Percentiles rank a stretch among this genome's conserved stretches.
phyloP scores from a whole-genome alignment of 208 protist genomes.

The Leishmania major region DNA sequence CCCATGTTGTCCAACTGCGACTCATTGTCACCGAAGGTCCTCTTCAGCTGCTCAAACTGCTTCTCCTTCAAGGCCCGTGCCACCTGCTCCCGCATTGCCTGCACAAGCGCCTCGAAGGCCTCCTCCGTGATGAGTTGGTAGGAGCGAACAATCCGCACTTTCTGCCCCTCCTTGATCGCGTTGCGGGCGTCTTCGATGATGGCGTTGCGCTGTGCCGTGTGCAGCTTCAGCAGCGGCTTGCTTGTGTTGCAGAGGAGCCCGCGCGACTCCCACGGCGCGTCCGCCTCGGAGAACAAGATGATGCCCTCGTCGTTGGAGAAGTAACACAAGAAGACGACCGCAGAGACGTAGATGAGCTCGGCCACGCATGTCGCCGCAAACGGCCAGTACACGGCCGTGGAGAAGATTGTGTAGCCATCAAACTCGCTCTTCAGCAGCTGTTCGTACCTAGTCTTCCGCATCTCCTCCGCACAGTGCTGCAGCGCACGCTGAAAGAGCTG shows the following conservation, averaged over 20 bases:
- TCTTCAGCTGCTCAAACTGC: slow-evolving; percentile 76
- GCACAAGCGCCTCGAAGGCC: slow-evolving; percentile 73
- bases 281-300: slow-evolving; percentile 72
- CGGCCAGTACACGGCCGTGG: slow-evolving; percentile 70
- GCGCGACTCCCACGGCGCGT: slow-evolving; percentile 79
- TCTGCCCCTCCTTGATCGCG: slow-evolving; percentile 64
- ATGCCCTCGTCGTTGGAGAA: slow-evolving; percentile 58
- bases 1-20: slow-evolving; percentile 64
- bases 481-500: slow-evolving; percentile 58
- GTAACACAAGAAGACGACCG: slow-evolving; percentile 36
- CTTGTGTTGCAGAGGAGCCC: slow-evolving; percentile 60
- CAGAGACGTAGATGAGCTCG: slow-evolving; percentile 58
- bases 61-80: slow-evolving; percentile 54
- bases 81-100: slow-evolving; percentile 79
- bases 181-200: slow-evolving; percentile 79
- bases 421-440: slow-evolving; percentile 59
- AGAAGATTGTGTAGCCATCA: slow-evolving; percentile 70
- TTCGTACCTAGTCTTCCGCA: slow-evolving; percentile 23
- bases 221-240: slow-evolving; percentile 76
- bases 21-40: slow-evolving; percentile 73
- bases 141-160: slow-evolving; percentile 82
- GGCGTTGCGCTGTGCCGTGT: slow-evolving; percentile 82
- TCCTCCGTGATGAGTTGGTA: slow-evolving; percentile 89
- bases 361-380: slow-evolving; percentile 58
- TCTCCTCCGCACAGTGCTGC: slow-evolving; percentile 45